phyloP scores from a whole-genome alignment of 495 filamentous ascomycete genomes.

The Extremus antarcticus region DNA sequence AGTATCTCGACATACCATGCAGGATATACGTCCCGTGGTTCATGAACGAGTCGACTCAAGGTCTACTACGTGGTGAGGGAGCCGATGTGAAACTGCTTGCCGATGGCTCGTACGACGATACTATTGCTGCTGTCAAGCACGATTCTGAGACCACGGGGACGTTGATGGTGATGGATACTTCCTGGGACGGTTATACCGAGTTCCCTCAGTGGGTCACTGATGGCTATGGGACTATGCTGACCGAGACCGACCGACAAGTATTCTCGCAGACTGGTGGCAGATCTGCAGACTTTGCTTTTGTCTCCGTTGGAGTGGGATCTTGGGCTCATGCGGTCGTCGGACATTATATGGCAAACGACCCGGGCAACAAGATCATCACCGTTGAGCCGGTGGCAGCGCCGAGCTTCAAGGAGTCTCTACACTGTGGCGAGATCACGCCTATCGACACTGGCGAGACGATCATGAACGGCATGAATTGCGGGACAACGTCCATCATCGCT shows the following conservation, averaged over 20 bases:
- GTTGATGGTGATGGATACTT: constrained; percentile 55
- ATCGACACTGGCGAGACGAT: constrained; percentile 45
- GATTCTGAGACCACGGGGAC: constrained; percentile 28
- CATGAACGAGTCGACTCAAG: constrained; percentile 42
- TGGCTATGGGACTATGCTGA: constrained; percentile 59
- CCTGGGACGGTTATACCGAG: constrained; percentile 50
- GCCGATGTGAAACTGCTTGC: constrained; percentile 39
- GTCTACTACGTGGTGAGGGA: constrained; percentile 46
- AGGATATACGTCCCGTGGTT: constrained; percentile 46
- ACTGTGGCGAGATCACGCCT: constrained; percentile 31
- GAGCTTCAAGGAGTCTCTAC: constrained; percentile 44
- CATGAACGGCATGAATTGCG: constrained; percentile 61
- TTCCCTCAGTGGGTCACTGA: constrained; percentile 63
- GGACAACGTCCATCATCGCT: constrained; percentile 50
- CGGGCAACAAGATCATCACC: constrained; percentile 31
- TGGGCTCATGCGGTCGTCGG: constrained; percentile 48
- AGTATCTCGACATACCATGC: constrained; percentile 39
- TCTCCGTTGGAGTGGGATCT: constrained; percentile 55
- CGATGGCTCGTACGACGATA: constrained; percentile 51
- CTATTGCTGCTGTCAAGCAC: constrained; percentile 37
- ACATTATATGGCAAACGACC: constrained; percentile 42
- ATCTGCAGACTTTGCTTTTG: constrained; percentile 36
- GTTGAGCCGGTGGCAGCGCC: constrained; percentile 57
- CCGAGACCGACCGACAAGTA: constrained; percentile 50
- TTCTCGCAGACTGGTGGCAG: constrained; percentile 29